Evolutionary conservation across 1,284 basidiomycete species (phyloP), one percentile per base, ranked within the genome.

Genomic region (Pyrrhoderma lamaoense): DNA sequence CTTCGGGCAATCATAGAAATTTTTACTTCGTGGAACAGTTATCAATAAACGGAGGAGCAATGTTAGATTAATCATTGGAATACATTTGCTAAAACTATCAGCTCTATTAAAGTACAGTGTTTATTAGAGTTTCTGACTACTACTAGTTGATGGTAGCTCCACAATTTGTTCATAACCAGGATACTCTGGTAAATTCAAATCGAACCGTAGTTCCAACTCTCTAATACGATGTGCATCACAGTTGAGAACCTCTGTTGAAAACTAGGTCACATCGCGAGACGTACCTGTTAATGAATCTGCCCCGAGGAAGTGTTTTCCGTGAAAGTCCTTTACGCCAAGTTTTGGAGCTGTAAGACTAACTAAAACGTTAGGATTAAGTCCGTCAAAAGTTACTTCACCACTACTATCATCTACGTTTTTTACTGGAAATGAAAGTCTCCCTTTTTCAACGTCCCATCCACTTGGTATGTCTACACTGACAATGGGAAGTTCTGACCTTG

Each of bases 311-410:
- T 99, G 96, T 42, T 79, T 72, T 8, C 93, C 90, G 22, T 68
- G 77, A 67, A 91, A 98, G 7, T 64, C 66, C 57, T 72, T 74
- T 3, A 86, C 85, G 1, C 96, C 96, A 59, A 85, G 73, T 69
- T 99, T 99, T 1, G 96, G 96, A 8, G 90, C 93, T 0, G 95
- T 98, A 59, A 99, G 70, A 60, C 89, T 93, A 52, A 99, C 69
- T 37, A 99, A 70, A 1, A 93, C 88, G 46, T 89, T 79, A 0
- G 94, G 90, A 21, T 79, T 72, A 53, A 89, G 74, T 7, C 73
- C 77, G 11, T 73, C 69, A 8, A 45, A 52, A 21, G 45, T 46
- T 38, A 55, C 53, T 42, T 58, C 54, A 13, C 57, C 60, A 36
- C 59, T 37, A 47, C 49, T 54, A n/a, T 37, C 49, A 8, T 54